These are phyloP conservation scores for Xerocomellus chrysenteron DNA, from an alignment of 768 basidiomycete species.

Conservation along the genomic window DNA sequence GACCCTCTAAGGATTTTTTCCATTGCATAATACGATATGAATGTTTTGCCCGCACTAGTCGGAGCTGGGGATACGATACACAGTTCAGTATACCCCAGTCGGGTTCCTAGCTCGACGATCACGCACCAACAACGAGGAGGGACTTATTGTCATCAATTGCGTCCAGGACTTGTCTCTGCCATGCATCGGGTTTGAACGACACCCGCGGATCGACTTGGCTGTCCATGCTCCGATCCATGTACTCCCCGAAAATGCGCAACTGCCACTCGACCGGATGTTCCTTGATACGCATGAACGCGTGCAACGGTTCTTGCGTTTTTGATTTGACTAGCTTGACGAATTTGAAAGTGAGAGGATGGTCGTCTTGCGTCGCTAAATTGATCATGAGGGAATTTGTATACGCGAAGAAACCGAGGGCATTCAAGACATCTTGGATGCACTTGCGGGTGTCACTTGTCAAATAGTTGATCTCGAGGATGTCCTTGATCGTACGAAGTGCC, in stretches of 20 bases:
- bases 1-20: constrained; percentile 60
- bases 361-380: constrained; percentile 12
- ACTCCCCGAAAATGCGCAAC: constrained; percentile 65
- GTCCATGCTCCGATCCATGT: constrained; percentile 74
- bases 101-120: background rate
- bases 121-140: constrained; percentile 61
- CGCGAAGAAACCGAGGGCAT: constrained; percentile 47
- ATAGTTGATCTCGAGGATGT: constrained; percentile 37
- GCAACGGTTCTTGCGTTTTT: constrained; percentile 37
- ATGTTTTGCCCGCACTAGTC: constrained; percentile 74
- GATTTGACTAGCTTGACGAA: constrained; percentile 56
- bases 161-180: constrained; percentile 69
- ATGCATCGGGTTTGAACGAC: constrained; percentile 64
- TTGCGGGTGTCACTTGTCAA: constrained; percentile 32
- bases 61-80: constrained; percentile 43
- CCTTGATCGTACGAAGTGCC: constrained; percentile 50
- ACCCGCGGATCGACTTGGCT: constrained; percentile 56
- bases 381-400: constrained; percentile 31
- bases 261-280: constrained; percentile 67
- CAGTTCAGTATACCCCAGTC: background rate
- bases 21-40: constrained; percentile 79
- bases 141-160: constrained; percentile 58
- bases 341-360: constrained; percentile 44
- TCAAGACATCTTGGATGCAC: constrained; percentile 41
- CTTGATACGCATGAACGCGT: constrained; percentile 54